A percentile compares a stretch with the other conserved stretches of the same genome.
These are phyloP conservation scores for Arthroderma sp. DNA, from an alignment of 2,329 filamentous ascomycete genomes.

Conservation along the genomic window DNA sequence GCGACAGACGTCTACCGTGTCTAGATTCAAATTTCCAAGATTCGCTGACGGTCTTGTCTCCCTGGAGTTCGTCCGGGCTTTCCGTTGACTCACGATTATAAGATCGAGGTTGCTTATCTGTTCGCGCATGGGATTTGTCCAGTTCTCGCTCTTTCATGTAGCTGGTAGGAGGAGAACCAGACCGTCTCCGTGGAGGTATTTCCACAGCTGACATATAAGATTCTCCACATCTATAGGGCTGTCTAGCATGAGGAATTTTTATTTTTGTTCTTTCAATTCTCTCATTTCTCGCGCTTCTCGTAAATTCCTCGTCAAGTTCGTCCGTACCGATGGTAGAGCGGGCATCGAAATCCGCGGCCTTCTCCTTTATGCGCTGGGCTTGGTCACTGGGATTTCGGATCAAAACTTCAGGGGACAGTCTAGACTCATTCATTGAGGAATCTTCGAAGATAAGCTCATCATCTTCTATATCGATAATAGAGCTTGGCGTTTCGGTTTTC, in stretches of 20 bases:
- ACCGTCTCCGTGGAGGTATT: not conserved
- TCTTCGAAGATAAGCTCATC: not conserved
- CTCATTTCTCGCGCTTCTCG: constrained; percentile 1
- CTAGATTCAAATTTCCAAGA: constrained; percentile 7
- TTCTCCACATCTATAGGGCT: not conserved
- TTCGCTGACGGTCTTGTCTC: constrained; percentile 18
- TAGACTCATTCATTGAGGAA: too few species aligned
- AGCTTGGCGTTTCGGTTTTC: not conserved
- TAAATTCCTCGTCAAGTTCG: constrained; percentile 3
- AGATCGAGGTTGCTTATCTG: not conserved
- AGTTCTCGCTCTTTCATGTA: not conserved
- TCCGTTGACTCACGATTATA: constrained; percentile 15
- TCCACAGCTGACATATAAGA: constrained; percentile 1
- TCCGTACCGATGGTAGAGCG: too few species aligned
- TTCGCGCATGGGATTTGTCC: not conserved
- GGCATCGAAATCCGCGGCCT: too few species aligned
- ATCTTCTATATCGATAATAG: constrained; percentile 1
- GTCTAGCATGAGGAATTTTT: not conserved
- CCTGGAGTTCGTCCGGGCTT: constrained; percentile 29
- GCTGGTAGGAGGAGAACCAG: too few species aligned
- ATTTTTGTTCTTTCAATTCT: not conserved
- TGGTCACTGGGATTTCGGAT: too few species aligned
- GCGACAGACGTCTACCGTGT: constrained; percentile 14
- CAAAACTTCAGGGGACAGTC: too few species aligned
- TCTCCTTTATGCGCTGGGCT: too few species aligned